phyloP scores from a whole-genome alignment of 176 grass and related monocot genomes.

The Rhipidocladum racemiflorum region DNA sequence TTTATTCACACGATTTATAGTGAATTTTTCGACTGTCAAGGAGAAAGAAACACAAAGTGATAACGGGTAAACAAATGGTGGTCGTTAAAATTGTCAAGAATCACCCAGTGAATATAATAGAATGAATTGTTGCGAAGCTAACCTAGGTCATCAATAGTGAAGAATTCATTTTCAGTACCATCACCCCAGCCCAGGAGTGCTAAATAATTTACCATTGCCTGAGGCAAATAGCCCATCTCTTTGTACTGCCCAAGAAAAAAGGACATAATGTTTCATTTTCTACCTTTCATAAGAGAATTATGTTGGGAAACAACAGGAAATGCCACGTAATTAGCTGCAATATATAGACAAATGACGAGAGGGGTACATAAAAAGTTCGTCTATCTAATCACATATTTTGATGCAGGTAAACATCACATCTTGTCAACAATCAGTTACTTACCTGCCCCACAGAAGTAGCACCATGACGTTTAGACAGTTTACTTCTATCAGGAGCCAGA shows the following conservation, averaged over 20 bases:
- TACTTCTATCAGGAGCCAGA: conserved; percentile 98
- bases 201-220: conserved; percentile 96
- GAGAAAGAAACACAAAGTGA: conserved; percentile 3
- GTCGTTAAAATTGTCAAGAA: neutral
- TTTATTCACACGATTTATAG: conserved; percentile 94
- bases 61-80: neutral
- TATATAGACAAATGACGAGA: neutral
- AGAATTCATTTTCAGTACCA: conserved; percentile 98
- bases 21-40: conserved; percentile 78
- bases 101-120: neutral
- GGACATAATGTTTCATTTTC: neutral
- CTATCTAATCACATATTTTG: neutral
- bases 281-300: neutral
- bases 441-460: conserved; percentile 98
- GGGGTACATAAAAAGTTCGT: neutral
- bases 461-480: conserved; percentile 95
- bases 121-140: conserved; percentile 21
- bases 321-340: neutral
- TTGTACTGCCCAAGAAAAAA: conserved; percentile 65
- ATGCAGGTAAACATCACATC: neutral
- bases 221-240: conserved; percentile 98
- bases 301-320: neutral
- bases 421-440: conserved; percentile 23
- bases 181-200: conserved; percentile 94
- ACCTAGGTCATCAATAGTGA: conserved; percentile 83